Evolutionary conservation across 192 early-diverging fungal genomes (phyloP).

Genomic region (Podila minutissima): DNA sequence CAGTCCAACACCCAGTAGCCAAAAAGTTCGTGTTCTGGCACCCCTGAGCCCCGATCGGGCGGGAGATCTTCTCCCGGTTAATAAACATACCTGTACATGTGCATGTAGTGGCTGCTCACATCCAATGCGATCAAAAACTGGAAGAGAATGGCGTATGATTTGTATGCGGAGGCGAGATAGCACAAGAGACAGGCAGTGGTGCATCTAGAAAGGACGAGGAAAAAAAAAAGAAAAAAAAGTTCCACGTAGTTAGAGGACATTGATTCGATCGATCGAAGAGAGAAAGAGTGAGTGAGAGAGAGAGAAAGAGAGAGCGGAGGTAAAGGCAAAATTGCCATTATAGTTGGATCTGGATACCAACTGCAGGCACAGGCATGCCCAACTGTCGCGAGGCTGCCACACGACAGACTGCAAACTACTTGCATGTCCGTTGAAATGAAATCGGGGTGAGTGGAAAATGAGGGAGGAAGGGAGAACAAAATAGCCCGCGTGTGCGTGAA

Average conservation of each 20-base stretch:
- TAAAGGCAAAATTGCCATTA: no score
- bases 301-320: background rate
- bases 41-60: background rate
- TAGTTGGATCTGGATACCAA: background rate
- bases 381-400: background rate
- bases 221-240: background rate
- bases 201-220: slow-evolving; percentile 56
- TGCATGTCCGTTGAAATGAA: no score
- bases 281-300: background rate
- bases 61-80: background rate
- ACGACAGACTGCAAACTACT: background rate
- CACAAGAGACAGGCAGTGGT: slow-evolving; percentile 94
- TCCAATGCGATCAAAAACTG: slow-evolving; percentile 94
- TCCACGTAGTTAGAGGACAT: background rate
- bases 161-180: slow-evolving; percentile 79
- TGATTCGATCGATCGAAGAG: background rate
- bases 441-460: no score
- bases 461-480: no score
- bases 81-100: slow-evolving; percentile 88
- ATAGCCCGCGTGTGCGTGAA: no score
- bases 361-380: background rate
- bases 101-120: slow-evolving; percentile 97
- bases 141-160: slow-evolving; percentile 79
- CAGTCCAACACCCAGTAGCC: no score
- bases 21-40: no score